Percentiles rank a stretch among this genome's conserved stretches.
phyloP scores from a whole-genome alignment of 225 moss, liverwort and hornwort species.

The Sphagnum tenellum region DNA sequence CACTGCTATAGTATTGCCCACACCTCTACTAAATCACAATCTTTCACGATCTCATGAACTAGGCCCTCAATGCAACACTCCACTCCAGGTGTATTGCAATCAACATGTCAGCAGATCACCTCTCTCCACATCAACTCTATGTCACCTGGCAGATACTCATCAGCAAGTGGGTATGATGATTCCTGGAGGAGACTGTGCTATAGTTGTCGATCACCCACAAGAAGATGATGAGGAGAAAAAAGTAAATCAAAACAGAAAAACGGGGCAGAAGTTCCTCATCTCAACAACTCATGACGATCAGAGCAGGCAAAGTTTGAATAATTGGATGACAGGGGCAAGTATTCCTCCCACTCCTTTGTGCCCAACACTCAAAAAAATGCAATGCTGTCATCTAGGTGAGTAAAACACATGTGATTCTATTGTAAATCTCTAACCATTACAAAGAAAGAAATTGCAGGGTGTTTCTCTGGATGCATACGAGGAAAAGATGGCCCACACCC shows the following conservation, averaged over 20 bases:
- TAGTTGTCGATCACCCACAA: conserved; percentile 39
- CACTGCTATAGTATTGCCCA: not conserved
- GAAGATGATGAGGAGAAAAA: not conserved
- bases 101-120: conserved; percentile 9
- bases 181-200: conserved; percentile 21
- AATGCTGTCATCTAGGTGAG: too few species aligned
- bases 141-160: conserved; percentile 6
- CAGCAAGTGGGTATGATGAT: conserved; percentile 29
- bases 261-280: not conserved
- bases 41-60: too few species aligned
- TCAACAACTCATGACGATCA: not conserved
- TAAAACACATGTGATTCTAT: too few species aligned
- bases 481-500: conserved; percentile 31
- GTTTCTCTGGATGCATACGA: conserved; percentile 17
- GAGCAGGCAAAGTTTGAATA: not conserved
- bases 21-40: not conserved
- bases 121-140: not conserved
- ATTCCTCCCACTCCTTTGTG: not conserved
- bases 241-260: not conserved
- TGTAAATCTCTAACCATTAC: too few species aligned
- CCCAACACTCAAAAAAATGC: too few species aligned
- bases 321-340: conserved; percentile 6
- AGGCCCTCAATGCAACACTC: not conserved
- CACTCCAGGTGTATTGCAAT: conserved; percentile 2
- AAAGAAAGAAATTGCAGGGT: conserved; percentile 3